Conservation (phyloP, 805 yeast species). For the Yueomyces sinensis region DNA sequence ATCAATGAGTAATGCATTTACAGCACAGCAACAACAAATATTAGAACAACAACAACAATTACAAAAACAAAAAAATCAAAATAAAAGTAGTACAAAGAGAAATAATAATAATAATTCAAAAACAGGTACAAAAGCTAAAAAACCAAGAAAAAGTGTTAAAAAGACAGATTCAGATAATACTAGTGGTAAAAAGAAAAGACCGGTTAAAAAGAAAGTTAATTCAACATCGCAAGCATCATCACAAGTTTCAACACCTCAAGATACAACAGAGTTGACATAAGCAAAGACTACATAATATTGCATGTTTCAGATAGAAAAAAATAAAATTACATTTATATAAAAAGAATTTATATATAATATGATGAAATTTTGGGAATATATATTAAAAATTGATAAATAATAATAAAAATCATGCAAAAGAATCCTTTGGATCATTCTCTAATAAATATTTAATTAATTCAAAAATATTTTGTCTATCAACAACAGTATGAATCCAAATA, state of each 20-base stretch:
- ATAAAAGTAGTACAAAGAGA: constrained; percentile 1
- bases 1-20: constrained; percentile 20
- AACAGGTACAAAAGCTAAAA: constrained; percentile 16
- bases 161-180: constrained; percentile 12
- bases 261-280: too few relatives aligned
- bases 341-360: too few relatives aligned
- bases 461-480: constrained; percentile 47
- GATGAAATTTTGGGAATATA: too few relatives aligned
- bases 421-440: constrained; percentile 22
- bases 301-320: too few relatives aligned
- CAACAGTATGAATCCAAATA: constrained; percentile 61
- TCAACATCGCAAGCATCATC: constrained; percentile 1
- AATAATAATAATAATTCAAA: not conserved
- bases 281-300: too few relatives aligned
- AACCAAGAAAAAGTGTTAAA: constrained; percentile 21
- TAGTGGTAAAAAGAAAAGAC: constrained; percentile 17
- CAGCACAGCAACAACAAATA: constrained; percentile 19
- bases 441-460: constrained; percentile 28
- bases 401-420: constrained; percentile 19
- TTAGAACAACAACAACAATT: constrained; percentile 18
- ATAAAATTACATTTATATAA: too few relatives aligned
- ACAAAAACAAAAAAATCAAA: constrained; percentile 4
- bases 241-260: not conserved
- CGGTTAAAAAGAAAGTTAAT: constrained; percentile 15
- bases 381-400: too few relatives aligned